Evolutionary conservation across 495 filamentous ascomycete genomes (phyloP).

Genomic region (Cudoniella acicularis): DNA sequence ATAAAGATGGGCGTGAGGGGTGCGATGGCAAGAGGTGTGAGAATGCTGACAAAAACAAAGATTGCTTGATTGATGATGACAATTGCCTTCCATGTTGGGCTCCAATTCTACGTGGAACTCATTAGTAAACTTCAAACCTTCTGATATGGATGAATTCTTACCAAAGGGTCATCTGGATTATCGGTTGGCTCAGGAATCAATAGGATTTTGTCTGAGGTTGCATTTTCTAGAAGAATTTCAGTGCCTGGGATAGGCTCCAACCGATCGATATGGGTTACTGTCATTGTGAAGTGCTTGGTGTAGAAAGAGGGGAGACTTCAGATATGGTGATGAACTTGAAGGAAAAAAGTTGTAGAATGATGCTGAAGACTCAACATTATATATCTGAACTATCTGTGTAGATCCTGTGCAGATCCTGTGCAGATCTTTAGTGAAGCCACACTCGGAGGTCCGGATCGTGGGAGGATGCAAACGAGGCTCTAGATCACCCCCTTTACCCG

Average conservation of each 20-base stretch:
- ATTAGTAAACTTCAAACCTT: slow-evolving; percentile 47
- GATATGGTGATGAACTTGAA: background rate
- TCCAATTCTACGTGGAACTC: slow-evolving; percentile 36
- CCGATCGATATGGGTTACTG: background rate
- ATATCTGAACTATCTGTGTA: background rate
- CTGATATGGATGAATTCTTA: slow-evolving; percentile 53
- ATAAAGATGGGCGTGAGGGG: slow-evolving; percentile 18
- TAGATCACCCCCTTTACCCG: background rate
- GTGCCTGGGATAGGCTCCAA: slow-evolving; percentile 41
- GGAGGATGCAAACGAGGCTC: background rate
- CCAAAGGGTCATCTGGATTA: slow-evolving; percentile 51
- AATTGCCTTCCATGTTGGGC: slow-evolving; percentile 14
- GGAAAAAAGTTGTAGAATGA: background rate
- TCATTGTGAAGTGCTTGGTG: background rate
- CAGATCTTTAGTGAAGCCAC: too few relatives aligned
- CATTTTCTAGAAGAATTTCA: slow-evolving; percentile 54
- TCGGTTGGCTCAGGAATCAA: slow-evolving; percentile 47
- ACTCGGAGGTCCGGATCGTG: background rate
- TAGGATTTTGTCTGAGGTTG: slow-evolving; percentile 31
- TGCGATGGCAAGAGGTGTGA: slow-evolving; percentile 15
- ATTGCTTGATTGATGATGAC: slow-evolving; percentile 13
- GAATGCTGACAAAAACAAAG: slow-evolving; percentile 12
- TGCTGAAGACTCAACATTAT: background rate
- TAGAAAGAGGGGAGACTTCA: background rate
- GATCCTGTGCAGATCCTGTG: background rate